phyloP scores from a whole-genome alignment of 2,329 filamentous ascomycete species.

The Pseudogymnoascus sp. region DNA sequence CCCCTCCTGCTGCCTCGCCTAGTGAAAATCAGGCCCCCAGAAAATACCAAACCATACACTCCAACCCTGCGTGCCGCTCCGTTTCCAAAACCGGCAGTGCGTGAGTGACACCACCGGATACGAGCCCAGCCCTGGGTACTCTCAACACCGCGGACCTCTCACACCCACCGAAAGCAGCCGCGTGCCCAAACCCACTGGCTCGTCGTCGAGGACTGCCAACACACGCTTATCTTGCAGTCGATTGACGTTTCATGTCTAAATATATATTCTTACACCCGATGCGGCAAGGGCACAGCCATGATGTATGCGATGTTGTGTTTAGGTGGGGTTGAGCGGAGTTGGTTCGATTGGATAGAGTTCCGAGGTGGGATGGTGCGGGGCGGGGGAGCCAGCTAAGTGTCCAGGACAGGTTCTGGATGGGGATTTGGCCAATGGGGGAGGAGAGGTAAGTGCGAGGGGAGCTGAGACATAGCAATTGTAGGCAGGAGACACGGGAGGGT shows the following conservation, averaged over 20 bases:
- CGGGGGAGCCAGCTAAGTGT: not conserved
- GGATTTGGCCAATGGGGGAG: not conserved
- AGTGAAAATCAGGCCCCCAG: not conserved
- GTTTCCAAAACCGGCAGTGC: not conserved
- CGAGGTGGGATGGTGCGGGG: not conserved
- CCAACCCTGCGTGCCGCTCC: not conserved
- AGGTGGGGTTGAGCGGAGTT: not conserved
- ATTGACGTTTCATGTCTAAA: not conserved
- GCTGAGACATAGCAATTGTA: not conserved
- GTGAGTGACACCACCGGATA: not conserved
- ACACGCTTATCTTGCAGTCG: not conserved
- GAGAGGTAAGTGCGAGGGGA: not conserved
- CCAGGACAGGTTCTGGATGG: not conserved
- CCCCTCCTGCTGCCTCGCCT: not conserved
- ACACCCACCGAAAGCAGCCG: not conserved
- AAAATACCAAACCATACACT: not conserved
- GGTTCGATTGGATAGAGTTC: not conserved
- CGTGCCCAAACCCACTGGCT: not conserved
- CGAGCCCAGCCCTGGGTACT: not conserved
- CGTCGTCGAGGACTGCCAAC: not conserved
- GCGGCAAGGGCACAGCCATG: not conserved
- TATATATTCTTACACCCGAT: not conserved
- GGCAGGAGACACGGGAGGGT: not conserved
- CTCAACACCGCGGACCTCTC: not conserved
- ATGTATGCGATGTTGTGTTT: not conserved